Evolutionary conservation across 768 basidiomycete genomes (phyloP), one percentile per base, ranked within the genome.

Genomic region (Coprinellus aureogranulatus): DNA sequence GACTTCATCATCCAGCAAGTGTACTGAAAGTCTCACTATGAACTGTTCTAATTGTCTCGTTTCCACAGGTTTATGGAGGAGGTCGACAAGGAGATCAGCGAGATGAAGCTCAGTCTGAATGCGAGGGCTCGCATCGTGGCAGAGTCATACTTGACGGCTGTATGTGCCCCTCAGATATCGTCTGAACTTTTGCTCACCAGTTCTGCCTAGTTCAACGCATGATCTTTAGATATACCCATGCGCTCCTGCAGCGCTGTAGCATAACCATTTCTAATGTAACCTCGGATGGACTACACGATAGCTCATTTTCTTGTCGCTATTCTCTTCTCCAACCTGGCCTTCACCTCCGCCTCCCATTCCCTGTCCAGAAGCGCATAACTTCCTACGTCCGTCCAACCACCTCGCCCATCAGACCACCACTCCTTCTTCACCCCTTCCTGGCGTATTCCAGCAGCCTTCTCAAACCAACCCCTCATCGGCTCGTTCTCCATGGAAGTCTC

Each of bases 81-180:
- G 66, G 97, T 99, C 1, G 97, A 99, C 74, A 94, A 92, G 73
- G 97, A 99, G 75, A 98, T 99, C 68, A 97, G 94, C 59, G 97
- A 98, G 74, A 98, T 98, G 92, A 98, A 98, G 70, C 85, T 99
- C 14, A 93, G 89, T 65, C 79, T 98, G 61, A 99, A 98, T 67
- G 94, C 94, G 20, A 84, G 97, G 55, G 94, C 96, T 1, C 91
- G 97, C 71, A 98, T 90, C 55, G 96, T 98, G 26, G 97, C 97
- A 39, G 97, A 98, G 73, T 94, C 93, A 12, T 98, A 98, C 73
- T 78, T 98, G 65, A 85, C 85, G 57, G 89, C 91, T n/a, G 94
- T 94, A 70, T 70, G 93, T 69, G 10, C 31, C 28, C 20, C 12
- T 22, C 45, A 53, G 23, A 8, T 25, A 6, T 27, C 18, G 25